Evolutionary conservation across 1,284 basidiomycete species (phyloP), one percentile per base, ranked within the genome.

Genomic region (Apiotrichum montevideense): DNA sequence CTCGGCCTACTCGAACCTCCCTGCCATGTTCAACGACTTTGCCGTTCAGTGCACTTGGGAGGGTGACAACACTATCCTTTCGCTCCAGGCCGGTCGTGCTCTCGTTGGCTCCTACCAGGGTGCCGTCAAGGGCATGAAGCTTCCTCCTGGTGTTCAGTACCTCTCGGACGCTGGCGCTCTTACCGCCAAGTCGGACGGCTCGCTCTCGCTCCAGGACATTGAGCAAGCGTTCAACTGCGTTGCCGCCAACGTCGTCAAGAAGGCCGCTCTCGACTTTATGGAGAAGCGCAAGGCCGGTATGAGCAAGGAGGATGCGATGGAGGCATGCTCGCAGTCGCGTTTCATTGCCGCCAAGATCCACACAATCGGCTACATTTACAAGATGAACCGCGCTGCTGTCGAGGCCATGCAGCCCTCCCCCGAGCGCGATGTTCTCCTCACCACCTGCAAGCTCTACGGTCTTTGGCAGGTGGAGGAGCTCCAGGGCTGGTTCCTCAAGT

Each of bases 381-480:
- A 70, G 54, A 71, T 70, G 72, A 79, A 79, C 72, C 66, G 65
- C 21, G 64, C 67, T 49, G 77, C 76, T 1, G 61, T 63, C 39
- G 57, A 52, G 46, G 72, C 61, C 35, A 51, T 66, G 57, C 61
- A 66, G 33, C 44, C 54, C 8, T 46, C 49, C 11, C 45, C 58
- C 15, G 72, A 75, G 63, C 73, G 67, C 47, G 71, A 75, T 33
- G 67, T 74, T 35, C 63, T 79, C 50, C 57, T 65, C 51, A 73
- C 69, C 6, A 67, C 77, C 42, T 76, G 73, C 55, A 64, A 65
- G 51, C 63, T 80, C 42, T 80, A 79, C 62, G 79, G 80, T n/a
- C 70, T 81, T 11, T 82, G 80, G 79, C 77, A 80, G 66, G 78
- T 82, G 63, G 81, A 83, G 67, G 81, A 82, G 75, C 80, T 81